phyloP scores from a whole-genome alignment of 2,329 filamentous ascomycete species.

The Phialophora tarda region DNA sequence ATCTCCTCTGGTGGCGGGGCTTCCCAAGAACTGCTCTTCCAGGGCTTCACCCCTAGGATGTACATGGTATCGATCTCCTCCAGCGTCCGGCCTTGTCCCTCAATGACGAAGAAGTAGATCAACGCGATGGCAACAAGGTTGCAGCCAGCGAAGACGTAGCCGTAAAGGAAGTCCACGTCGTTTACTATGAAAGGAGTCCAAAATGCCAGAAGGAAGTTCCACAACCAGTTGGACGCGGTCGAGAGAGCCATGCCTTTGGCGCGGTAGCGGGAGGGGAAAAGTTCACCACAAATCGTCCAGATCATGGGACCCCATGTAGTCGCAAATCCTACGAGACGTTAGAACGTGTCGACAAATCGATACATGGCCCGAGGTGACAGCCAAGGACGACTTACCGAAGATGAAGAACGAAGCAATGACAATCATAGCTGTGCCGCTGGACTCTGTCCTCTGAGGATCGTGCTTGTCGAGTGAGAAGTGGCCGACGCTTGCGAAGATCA shows the following conservation, averaged over 20 bases:
- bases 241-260: conserved; percentile 47
- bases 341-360: background rate
- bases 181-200: conserved; percentile 80
- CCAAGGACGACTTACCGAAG: conserved; percentile 50
- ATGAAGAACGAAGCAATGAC: conserved; percentile 77
- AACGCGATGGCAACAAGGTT: conserved; percentile 68
- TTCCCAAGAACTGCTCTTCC: conserved; percentile 43
- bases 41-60: conserved; percentile 66
- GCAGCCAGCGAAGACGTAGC: conserved; percentile 78
- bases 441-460: conserved; percentile 51
- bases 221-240: conserved; percentile 74
- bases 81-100: conserved; percentile 69
- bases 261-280: conserved; percentile 51
- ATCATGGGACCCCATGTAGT: conserved; percentile 78
- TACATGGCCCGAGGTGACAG: background rate
- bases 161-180: conserved; percentile 75
- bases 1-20: conserved; percentile 39
- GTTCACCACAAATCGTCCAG: conserved; percentile 53
- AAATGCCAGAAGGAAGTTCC: conserved; percentile 78
- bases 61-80: conserved; percentile 86
- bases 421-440: conserved; percentile 71
- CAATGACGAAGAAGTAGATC: conserved; percentile 79
- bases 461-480: conserved; percentile 50
- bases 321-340: conserved; percentile 64
- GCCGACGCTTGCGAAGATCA: conserved; percentile 64